These are phyloP conservation scores for Antitrichia curtipendula DNA, from an alignment of 225 moss, liverwort and hornwort genomes.

Conservation along the genomic window DNA sequence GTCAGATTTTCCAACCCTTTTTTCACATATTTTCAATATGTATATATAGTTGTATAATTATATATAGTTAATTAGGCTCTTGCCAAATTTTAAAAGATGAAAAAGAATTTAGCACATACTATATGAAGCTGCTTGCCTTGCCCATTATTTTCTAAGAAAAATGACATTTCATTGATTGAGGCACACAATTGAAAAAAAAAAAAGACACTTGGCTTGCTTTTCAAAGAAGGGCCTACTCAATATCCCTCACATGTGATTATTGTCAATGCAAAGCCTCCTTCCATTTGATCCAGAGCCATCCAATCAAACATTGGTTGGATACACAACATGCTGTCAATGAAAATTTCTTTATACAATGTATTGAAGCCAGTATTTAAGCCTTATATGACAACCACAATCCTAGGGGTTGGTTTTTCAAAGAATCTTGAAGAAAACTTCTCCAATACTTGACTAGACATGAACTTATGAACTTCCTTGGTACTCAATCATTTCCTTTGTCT, in stretches of 20 bases:
- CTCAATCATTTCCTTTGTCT: no score
- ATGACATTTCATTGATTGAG: no score
- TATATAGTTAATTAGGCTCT: neutral
- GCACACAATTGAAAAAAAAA: neutral
- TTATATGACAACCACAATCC: fast-evolving
- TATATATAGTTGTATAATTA: no score
- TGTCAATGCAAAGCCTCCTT: neutral
- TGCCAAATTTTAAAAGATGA: neutral
- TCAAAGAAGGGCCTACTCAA: neutral
- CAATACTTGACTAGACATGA: fast-evolving
- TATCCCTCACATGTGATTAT: neutral
- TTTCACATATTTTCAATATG: neutral
- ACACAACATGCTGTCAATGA: neutral
- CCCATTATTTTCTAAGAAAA: fast-evolving
- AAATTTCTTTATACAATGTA: neutral
- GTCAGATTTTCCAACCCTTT: neutral
- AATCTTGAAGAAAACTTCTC: fast-evolving
- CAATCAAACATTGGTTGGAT: neutral
- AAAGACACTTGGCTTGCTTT: no score
- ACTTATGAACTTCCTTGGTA: no score
- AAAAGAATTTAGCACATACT: neutral
- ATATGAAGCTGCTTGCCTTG: fast-evolving
- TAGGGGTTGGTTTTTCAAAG: fast-evolving
- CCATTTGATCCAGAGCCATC: fast-evolving
- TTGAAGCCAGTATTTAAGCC: neutral